phyloP scores from a whole-genome alignment of 495 filamentous ascomycete species.

The Penicillium longicatenatum region DNA sequence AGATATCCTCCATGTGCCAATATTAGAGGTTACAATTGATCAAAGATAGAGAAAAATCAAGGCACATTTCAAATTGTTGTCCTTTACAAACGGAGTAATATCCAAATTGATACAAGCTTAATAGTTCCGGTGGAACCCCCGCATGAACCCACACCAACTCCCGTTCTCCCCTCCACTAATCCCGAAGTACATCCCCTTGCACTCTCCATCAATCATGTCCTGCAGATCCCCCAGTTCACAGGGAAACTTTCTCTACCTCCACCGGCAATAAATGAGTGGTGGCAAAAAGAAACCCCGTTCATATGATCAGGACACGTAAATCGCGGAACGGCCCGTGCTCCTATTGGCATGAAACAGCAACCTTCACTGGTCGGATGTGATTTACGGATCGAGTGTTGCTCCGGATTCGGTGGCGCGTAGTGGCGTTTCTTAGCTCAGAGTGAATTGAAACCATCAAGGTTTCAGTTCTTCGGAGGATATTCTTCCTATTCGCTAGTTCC shows the following conservation, averaged over 20 bases:
- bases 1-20: neutral
- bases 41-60: neutral
- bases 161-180: neutral
- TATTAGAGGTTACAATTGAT: neutral
- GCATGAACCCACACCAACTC: neutral
- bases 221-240: neutral
- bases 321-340: constrained; percentile 1
- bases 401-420: neutral
- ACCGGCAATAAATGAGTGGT: neutral
- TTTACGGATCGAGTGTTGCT: neutral
- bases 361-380: neutral
- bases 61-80: neutral
- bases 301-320: neutral
- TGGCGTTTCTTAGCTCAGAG: neutral
- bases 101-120: neutral
- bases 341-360: neutral
- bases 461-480: neutral
- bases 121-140: neutral
- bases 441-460: constrained; percentile 5
- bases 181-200: neutral
- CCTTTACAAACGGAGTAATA: neutral
- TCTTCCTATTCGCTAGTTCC: constrained; percentile 1
- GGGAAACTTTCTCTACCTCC: neutral
- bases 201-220: neutral
- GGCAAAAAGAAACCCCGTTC: neutral